phyloP scores from a whole-genome alignment of 106 monocot genomes.

The Phalaenopsis equestris region DNA sequence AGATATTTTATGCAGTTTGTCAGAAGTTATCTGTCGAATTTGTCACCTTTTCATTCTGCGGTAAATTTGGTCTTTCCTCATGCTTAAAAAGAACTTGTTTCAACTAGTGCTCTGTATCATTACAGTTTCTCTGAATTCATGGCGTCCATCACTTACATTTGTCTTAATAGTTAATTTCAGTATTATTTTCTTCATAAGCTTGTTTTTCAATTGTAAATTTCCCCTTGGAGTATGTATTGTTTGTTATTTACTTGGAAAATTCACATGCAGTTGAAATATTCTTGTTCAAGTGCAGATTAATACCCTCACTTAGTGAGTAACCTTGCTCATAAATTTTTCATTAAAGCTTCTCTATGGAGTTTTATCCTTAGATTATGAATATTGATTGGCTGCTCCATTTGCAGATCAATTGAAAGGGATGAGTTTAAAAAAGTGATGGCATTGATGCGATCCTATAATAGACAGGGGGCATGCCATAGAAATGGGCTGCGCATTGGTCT shows the following conservation, averaged over 20 bases:
- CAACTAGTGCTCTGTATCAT: not conserved
- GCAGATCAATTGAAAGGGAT: slow-evolving; percentile 76
- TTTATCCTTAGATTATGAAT: not conserved
- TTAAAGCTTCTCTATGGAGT: not conserved
- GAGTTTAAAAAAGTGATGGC: slow-evolving; percentile 97
- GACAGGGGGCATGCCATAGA: slow-evolving; percentile 71
- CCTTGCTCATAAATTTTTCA: slow-evolving; percentile 14
- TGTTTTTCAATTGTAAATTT: not conserved
- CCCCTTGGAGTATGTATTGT: not conserved
- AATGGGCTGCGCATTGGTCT: slow-evolving; percentile 59
- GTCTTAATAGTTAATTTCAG: no score
- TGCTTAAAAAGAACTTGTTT: not conserved
- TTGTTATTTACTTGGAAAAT: slow-evolving; percentile 6
- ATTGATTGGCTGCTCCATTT: slow-evolving; percentile 4
- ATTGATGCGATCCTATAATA: slow-evolving; percentile 74
- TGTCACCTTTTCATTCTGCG: no score
- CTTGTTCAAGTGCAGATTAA: slow-evolving; percentile 15
- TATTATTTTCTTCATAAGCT: not conserved
- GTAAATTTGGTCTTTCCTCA: no score
- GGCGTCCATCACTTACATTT: no score
- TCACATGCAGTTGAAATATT: slow-evolving; percentile 12
- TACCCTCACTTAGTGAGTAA: slow-evolving; percentile 21
- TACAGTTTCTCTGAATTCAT: no score
- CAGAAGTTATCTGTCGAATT: no score
- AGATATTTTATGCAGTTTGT: no score